phyloP scores from a whole-genome alignment of 352 stramenopile species.

The Phytophthora macrochlamydospora region DNA sequence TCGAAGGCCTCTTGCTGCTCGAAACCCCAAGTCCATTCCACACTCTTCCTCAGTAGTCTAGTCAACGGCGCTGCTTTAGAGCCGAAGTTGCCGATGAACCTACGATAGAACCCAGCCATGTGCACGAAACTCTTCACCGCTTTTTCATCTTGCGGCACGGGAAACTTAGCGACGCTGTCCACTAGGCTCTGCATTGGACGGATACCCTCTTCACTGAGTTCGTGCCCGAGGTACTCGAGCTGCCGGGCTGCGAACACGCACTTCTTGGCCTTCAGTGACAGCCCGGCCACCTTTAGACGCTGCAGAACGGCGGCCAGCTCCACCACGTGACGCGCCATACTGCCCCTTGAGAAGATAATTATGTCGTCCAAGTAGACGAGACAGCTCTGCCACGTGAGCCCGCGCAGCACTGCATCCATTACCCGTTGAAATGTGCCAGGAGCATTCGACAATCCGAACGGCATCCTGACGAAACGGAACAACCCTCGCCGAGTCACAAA shows the following conservation, averaged over 20 bases:
- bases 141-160: slow-evolving; percentile 1
- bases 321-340: slow-evolving; percentile 19
- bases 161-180: slow-evolving; percentile 3
- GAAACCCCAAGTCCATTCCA: slow-evolving; percentile 17
- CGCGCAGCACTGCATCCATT: slow-evolving; percentile 31
- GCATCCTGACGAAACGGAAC: slow-evolving; percentile 25
- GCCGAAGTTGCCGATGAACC: slow-evolving; percentile 24
- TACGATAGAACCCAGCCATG: slow-evolving; percentile 30
- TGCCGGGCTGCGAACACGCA: slow-evolving; percentile 13
- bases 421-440: slow-evolving; percentile 32
- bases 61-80: slow-evolving; percentile 12
- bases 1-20: slow-evolving; percentile 24
- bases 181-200: slow-evolving; percentile 7
- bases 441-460: slow-evolving; percentile 30
- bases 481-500: slow-evolving; percentile 24
- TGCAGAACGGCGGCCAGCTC: slow-evolving; percentile 23
- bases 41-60: slow-evolving; percentile 20
- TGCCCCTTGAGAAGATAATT: slow-evolving; percentile 22
- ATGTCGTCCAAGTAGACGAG: slow-evolving; percentile 41
- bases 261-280: slow-evolving; percentile 19
- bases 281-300: slow-evolving; percentile 2
- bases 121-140: slow-evolving; percentile 28
- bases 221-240: slow-evolving; percentile 30
- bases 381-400: slow-evolving; percentile 27
- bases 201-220: slow-evolving; percentile 17